Evolutionary conservation across 805 yeast species (phyloP), one percentile per base, ranked within the genome.

Genomic region (Starmera caribaea): DNA sequence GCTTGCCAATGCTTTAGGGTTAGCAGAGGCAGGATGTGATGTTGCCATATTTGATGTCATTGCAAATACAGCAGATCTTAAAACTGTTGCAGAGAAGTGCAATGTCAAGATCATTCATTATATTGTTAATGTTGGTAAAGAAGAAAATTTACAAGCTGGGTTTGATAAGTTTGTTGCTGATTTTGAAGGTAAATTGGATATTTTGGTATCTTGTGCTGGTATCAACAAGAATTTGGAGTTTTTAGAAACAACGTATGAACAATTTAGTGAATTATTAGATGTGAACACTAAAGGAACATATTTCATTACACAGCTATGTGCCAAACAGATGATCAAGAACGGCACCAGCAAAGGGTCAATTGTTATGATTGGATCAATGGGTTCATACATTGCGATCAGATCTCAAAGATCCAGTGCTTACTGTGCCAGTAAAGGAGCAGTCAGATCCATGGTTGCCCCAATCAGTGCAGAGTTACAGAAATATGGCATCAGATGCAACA

Each of bases 401-500:
- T 39, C 41, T 9, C 41, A 39, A 35, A 14, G 28, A 9, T 27
- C 34, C 4, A 30, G 35, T 34, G 44, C 44, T 14, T 41, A 41
- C 29, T 38, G 38, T 16, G 31, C 37, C 8, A 41, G 38, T 12
- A 41, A 41, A 26, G 41, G 44, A 12, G 35, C 38, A 16, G 38
- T 41, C 4, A 24, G 44, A 16, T 29, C 44, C 12, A 41, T 41
- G 36, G 41, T 41, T 16, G 37, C 37, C 7, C 44, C 41, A 16
- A 38, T 41, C 21, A 27, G 38, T 12, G 38, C 38, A 24, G 44
- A 41, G 24, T 32, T 41, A 26, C 28, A 29, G n/a, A 34, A 31
- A 12, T 38, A 34, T 34, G 41, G 41, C 17, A 51, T 12, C 28
- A 59, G 76, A 50, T 75, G 69, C 37, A 71, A 71, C 56, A 60